Conservation (phyloP, 139 green algal genomes). For the Chlamydomonas sphaeroides region DNA sequence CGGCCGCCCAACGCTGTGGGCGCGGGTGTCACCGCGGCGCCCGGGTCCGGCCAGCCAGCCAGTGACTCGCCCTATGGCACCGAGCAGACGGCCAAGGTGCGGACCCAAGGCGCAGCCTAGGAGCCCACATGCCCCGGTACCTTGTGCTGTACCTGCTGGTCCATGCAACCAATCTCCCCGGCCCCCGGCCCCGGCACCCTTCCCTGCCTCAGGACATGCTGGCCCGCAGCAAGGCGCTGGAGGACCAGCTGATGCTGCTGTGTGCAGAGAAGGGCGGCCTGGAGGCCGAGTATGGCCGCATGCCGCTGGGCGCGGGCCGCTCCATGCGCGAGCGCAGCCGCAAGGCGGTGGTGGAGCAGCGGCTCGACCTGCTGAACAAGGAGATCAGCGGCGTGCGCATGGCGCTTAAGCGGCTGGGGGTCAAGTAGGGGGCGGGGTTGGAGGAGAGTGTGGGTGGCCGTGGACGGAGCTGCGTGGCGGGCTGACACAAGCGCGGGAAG, state of each 20-base stretch:
- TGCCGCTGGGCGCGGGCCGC: constrained; percentile 61
- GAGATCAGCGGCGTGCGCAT: constrained; percentile 59
- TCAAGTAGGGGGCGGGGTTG: constrained; percentile 45
- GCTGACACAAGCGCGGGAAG: too few species aligned
- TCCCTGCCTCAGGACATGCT: constrained; percentile 30
- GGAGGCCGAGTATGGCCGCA: constrained; percentile 62
- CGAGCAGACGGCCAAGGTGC: constrained; percentile 19
- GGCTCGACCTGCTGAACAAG: constrained; percentile 55
- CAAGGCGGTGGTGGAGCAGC: constrained; percentile 64
- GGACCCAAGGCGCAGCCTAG: too few species aligned
- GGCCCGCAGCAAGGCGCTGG: constrained; percentile 50
- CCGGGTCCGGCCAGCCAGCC: too few species aligned
- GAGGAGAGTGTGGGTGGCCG: too few species aligned
- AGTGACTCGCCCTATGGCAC: constrained; percentile 21
- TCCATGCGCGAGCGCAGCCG: constrained; percentile 62
- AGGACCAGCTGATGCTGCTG: constrained; percentile 66
- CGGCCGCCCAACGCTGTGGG: constrained; percentile 8
- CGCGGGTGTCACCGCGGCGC: background rate
- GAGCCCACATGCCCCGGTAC: too few species aligned
- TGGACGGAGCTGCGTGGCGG: too few species aligned
- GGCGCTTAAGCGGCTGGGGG: constrained; percentile 60
- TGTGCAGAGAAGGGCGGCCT: constrained; percentile 66
- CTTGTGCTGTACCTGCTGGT: too few species aligned
- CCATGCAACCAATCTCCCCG: background rate
- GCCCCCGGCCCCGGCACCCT: background rate